phyloP scores from a whole-genome alignment of 2,329 filamentous ascomycete species.

The Fusarium irregulare region DNA sequence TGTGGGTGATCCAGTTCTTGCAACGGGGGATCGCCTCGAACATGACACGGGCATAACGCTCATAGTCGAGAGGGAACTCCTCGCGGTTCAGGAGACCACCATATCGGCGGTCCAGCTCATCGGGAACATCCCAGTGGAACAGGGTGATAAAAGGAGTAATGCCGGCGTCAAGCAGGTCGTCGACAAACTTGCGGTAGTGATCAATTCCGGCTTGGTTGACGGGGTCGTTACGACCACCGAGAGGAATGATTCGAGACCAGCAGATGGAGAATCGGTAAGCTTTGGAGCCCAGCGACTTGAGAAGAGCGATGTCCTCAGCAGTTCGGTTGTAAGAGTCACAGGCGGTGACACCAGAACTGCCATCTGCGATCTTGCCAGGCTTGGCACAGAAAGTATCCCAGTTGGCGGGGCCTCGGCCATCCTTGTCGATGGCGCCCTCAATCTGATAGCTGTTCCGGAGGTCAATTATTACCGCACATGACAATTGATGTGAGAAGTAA shows the following conservation, averaged over 20 bases:
- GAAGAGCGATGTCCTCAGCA: slow-evolving; percentile 78
- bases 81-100: slow-evolving; percentile 82
- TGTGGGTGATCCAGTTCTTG: slow-evolving; percentile 91
- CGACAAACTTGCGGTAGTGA: slow-evolving; percentile 82
- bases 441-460: slow-evolving; percentile 79
- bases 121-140: slow-evolving; percentile 89
- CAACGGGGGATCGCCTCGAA: slow-evolving; percentile 81
- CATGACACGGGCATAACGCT: slow-evolving; percentile 79
- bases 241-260: slow-evolving; percentile 85
- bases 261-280: slow-evolving; percentile 88
- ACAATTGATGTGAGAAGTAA: slow-evolving; percentile 29
- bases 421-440: slow-evolving; percentile 78
- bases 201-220: slow-evolving; percentile 82
- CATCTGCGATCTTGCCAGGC: slow-evolving; percentile 85
- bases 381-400: slow-evolving; percentile 91
- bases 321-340: slow-evolving; percentile 90
- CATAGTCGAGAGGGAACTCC: slow-evolving; percentile 86
- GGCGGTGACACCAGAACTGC: slow-evolving; percentile 78
- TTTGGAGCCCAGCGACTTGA: slow-evolving; percentile 78
- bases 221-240: slow-evolving; percentile 85
- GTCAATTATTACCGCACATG: slow-evolving; percentile 32
- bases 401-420: slow-evolving; percentile 84
- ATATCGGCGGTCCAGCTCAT: slow-evolving; percentile 82
- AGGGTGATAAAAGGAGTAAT: slow-evolving; percentile 86
- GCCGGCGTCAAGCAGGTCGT: slow-evolving; percentile 79